A percentile compares a stretch with the other conserved stretches of the same genome.
These are phyloP conservation scores for Paecilomyces variotii DNA, from an alignment of 2,329 filamentous ascomycete species.

Conservation along the genomic window DNA sequence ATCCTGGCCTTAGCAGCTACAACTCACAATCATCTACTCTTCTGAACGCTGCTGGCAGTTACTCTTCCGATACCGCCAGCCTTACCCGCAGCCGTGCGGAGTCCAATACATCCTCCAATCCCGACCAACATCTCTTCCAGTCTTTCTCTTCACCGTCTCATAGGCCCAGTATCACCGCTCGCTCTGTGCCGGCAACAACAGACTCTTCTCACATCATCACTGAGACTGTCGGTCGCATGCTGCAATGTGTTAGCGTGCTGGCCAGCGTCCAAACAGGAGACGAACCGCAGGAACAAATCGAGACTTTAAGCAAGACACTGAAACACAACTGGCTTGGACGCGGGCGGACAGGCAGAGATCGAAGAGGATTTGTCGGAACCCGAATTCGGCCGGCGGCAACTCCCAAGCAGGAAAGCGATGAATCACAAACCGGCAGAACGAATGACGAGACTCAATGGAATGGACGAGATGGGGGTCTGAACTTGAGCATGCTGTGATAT, in stretches of 20 bases:
- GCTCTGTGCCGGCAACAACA: slow-evolving; percentile 19
- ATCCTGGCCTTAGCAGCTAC: slow-evolving; percentile 68
- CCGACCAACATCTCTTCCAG: slow-evolving; percentile 36
- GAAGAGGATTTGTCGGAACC: slow-evolving; percentile 78
- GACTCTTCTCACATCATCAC: slow-evolving; percentile 66
- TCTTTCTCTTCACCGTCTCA: slow-evolving; percentile 33
- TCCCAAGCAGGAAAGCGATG: not conserved
- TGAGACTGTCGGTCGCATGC: slow-evolving; percentile 88
- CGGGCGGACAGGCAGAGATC: slow-evolving; percentile 78
- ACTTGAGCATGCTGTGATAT: slow-evolving; percentile 22
- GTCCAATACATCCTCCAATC: slow-evolving; percentile 64
- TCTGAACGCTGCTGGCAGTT: slow-evolving; percentile 57
- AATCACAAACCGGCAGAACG: not conserved
- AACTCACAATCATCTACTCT: slow-evolving; percentile 73
- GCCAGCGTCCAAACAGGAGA: slow-evolving; percentile 67
- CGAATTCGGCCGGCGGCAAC: slow-evolving; percentile 31
- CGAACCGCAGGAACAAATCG: slow-evolving; percentile 67
- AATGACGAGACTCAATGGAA: slow-evolving; percentile 11
- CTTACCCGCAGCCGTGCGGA: slow-evolving; percentile 67
- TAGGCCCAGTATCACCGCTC: slow-evolving; percentile 26
- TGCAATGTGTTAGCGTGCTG: slow-evolving; percentile 91
- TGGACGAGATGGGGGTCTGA: slow-evolving; percentile 16
- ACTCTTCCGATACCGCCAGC: slow-evolving; percentile 45
- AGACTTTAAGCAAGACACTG: slow-evolving; percentile 73
- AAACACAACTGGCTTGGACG: slow-evolving; percentile 96